These are phyloP conservation scores for Geosiphon pyriformis DNA, from an alignment of 192 early-diverging fungal species.

Conservation along the genomic window DNA sequence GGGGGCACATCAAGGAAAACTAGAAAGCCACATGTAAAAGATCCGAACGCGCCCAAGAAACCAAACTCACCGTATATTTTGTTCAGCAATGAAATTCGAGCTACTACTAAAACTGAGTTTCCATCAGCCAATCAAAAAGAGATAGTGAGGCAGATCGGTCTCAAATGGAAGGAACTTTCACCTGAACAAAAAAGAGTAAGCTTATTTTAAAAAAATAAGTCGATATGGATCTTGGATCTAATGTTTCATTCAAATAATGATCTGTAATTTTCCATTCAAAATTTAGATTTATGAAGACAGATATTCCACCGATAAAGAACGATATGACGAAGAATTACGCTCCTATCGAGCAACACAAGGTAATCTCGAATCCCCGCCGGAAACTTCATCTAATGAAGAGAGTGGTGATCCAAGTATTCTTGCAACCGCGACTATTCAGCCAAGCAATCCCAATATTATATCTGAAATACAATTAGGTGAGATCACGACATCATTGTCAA, in stretches of 20 bases:
- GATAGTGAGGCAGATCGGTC: slow-evolving; percentile 16
- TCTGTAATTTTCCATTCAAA: background rate
- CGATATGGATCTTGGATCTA: background rate
- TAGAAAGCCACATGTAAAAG: slow-evolving; percentile 46
- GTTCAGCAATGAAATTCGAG: slow-evolving; percentile 80
- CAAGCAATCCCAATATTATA: background rate
- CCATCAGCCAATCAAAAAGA: slow-evolving; percentile 49
- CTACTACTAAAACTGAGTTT: slow-evolving; percentile 74
- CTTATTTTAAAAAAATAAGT: background rate
- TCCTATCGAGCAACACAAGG: slow-evolving; percentile 21
- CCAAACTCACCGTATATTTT: slow-evolving; percentile 87
- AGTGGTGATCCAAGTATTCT: slow-evolving; percentile 7
- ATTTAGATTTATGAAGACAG: slow-evolving; percentile 23
- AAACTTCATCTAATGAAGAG: slow-evolving; percentile 24
- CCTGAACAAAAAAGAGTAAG: slow-evolving; percentile 18
- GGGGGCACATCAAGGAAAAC: background rate
- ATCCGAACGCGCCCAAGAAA: slow-evolving; percentile 88
- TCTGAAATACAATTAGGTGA: background rate
- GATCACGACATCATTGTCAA: background rate
- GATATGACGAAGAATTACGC: slow-evolving; percentile 27
- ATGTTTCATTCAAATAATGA: background rate
- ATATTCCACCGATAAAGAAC: slow-evolving; percentile 23
- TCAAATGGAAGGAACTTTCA: slow-evolving; percentile 22
- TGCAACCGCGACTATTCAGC: background rate
- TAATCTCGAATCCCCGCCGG: slow-evolving; percentile 9